Conservation (phyloP, 2,329 filamentous ascomycete genomes). For the Coniochaeta sp. region DNA sequence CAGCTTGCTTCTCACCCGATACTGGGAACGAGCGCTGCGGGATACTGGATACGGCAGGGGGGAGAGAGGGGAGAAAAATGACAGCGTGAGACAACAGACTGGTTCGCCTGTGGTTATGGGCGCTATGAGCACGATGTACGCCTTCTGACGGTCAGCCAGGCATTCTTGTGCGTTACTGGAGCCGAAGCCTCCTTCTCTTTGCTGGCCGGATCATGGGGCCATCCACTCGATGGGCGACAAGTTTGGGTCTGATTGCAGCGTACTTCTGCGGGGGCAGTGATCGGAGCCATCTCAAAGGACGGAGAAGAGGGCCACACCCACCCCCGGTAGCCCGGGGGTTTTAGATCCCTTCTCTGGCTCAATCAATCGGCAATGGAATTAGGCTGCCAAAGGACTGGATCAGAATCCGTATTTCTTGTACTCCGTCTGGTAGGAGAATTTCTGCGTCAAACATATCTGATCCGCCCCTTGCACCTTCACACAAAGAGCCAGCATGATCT, state of each 20-base stretch:
- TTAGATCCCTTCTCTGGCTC: background rate
- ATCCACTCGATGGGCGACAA: background rate
- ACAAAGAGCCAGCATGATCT: background rate
- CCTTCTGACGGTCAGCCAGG: no score
- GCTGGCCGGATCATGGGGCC: background rate
- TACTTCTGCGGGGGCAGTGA: conserved; percentile 1
- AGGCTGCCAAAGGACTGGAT: background rate
- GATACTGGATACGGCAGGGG: background rate
- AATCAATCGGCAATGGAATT: background rate
- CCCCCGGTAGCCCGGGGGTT: background rate
- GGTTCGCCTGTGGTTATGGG: background rate
- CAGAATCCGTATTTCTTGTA: background rate
- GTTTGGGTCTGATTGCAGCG: conserved; percentile 1
- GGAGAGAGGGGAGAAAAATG: no score
- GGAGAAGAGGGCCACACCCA: background rate
- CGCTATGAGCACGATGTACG: background rate
- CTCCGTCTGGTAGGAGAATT: background rate
- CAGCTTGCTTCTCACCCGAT: background rate
- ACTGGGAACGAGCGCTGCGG: no score
- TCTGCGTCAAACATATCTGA: background rate
- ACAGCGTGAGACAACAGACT: conserved; percentile 1
- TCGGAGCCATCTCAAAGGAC: conserved; percentile 2
- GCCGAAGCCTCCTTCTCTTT: background rate
- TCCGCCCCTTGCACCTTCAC: background rate
- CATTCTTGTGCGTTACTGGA: background rate